Base-by-base conservation (phyloP, 129 eudicot genomes). In the Erigeron canadensis region DNA sequence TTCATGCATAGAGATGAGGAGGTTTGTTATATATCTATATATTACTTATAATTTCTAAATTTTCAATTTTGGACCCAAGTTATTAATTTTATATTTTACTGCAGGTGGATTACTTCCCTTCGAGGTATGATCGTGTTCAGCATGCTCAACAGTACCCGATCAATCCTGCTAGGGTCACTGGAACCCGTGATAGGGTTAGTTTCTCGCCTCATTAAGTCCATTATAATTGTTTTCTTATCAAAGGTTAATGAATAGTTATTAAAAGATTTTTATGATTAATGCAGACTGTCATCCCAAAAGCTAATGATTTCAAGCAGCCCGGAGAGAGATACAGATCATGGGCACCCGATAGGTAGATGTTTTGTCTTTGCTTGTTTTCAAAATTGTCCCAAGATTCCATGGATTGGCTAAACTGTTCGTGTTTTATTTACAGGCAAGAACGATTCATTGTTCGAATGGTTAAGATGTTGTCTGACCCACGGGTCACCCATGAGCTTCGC, bases 251-350 rank as follows among this genome's bases (percentile, higher is more conserved):
- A 39, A 44, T 10, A 40, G 0, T 8, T 0, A 19, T 19, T 47
- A 39, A 69, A 62, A 48, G 46, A 40, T 8, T 64, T 0, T 62
- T 34, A 38, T 37, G 7, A 56, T 34, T 8, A 46, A 56, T 75
- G 74, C 77, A 91, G 96, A 13, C 72, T 21, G 81, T 87, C 66
- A 91, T 88, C 63, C 87, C 85, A 59, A 91, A 86, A 79, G 91
- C 81, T 67, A 84, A 91, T 72, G 90, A 91, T 76, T 91, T 88
- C 79, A 91, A 88, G 85, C 85, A 91, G 79, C 93, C 97, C 41
- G 97, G 97, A 47, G 96, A 88, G 72, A 70, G 97, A 82, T 91
- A 82, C 90, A 82, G 96, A 67, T 91, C 97, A 22, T 88, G 85
- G 81, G 83, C 84, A 44, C 78, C 96, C 4, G 97, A 85, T 43